Evolutionary conservation across 805 yeast genomes (phyloP).

Genomic region (Metschnikowia gruessii): DNA sequence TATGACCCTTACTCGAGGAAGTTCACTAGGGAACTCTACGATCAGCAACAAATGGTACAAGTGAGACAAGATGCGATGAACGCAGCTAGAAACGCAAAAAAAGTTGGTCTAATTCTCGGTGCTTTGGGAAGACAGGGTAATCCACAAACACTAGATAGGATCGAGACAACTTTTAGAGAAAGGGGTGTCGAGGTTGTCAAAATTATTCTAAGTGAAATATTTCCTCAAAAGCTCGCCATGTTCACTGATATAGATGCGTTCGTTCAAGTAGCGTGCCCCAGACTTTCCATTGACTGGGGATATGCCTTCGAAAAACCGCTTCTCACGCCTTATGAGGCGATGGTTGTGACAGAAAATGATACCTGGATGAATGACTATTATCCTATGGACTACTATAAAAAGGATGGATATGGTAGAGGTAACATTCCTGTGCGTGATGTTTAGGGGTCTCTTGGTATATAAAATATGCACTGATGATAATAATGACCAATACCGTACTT

Average conservation of each 20-base stretch:
- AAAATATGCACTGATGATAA: background rate
- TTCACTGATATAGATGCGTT: constrained; percentile 93
- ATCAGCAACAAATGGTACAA: constrained; percentile 74
- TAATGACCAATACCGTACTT: background rate
- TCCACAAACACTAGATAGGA: constrained; percentile 63
- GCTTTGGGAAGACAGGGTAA: constrained; percentile 96
- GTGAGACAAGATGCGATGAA: constrained; percentile 73
- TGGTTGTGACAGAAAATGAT: constrained; percentile 81
- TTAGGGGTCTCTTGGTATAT: background rate
- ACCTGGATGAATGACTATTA: constrained; percentile 63
- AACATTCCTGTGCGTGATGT: constrained; percentile 45
- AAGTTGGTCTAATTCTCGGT: constrained; percentile 83
- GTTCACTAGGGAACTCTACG: constrained; percentile 85
- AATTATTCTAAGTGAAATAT: constrained; percentile 86
- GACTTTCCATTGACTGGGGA: constrained; percentile 97
- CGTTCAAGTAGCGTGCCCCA: constrained; percentile 96
- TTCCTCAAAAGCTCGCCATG: constrained; percentile 88
- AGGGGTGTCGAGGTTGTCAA: constrained; percentile 70
- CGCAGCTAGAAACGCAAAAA: constrained; percentile 56
- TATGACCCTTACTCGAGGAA: constrained; percentile 94
- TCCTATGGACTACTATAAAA: constrained; percentile 94
- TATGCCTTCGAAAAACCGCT: constrained; percentile 92
- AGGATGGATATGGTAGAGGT: constrained; percentile 91
- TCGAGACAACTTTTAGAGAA: constrained; percentile 52
- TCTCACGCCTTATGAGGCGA: constrained; percentile 93